Evolutionary conservation across 805 yeast species (phyloP).

Genomic region (Zygosaccharomyces bailii): DNA sequence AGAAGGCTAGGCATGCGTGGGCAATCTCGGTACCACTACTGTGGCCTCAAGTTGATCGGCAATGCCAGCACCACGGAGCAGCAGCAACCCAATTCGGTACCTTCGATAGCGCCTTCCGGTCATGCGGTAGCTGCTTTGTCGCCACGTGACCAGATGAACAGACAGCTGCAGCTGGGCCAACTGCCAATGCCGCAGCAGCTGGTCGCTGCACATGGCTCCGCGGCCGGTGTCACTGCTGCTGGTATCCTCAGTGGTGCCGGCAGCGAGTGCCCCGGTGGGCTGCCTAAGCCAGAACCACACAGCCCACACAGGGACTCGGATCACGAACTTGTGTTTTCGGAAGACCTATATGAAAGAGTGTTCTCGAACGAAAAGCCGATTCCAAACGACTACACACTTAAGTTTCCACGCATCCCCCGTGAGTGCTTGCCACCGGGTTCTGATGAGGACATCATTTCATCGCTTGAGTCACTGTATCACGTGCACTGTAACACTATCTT

Average conservation of each 20-base stretch:
- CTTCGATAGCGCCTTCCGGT: not conserved
- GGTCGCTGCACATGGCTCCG: not conserved
- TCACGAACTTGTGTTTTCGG: constrained; percentile 13
- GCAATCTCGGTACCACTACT: constrained; percentile 79
- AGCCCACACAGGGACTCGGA: not conserved
- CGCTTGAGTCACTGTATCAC: constrained; percentile 58
- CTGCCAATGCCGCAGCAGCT: not conserved
- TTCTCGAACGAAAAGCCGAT: constrained; percentile 31
- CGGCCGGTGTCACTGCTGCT: not conserved
- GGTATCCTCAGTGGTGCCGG: not conserved
- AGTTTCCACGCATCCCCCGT: constrained; percentile 39
- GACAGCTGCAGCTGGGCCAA: not conserved
- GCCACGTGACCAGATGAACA: not conserved
- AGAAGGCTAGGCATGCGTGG: constrained; percentile 81
- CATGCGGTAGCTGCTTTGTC: not conserved
- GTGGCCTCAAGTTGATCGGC: constrained; percentile 54
- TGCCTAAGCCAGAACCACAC: not conserved
- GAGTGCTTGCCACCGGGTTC: constrained; percentile 41
- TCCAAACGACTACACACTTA: constrained; percentile 23
- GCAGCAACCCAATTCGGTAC: not conserved
- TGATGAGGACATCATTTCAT: constrained; percentile 57
- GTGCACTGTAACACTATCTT: constrained; percentile 62
- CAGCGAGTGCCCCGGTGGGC: not conserved
- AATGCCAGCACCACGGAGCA: not conserved
- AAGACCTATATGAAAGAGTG: constrained; percentile 26